Evolutionary conservation across 352 stramenopile genomes (phyloP).

Genomic region (Globisporangium camurandrum): DNA sequence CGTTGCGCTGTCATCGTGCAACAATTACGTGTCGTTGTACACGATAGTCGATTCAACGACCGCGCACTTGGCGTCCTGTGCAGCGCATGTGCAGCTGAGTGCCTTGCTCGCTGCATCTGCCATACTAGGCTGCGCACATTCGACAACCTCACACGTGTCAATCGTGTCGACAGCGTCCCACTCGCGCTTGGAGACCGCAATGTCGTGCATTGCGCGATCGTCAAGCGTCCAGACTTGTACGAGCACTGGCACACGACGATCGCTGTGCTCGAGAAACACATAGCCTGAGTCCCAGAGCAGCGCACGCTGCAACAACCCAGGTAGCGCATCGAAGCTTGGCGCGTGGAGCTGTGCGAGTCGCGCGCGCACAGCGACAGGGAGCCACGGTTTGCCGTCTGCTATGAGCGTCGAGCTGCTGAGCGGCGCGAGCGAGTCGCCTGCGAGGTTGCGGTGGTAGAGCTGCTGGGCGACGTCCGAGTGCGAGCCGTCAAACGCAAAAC

Average conservation of each 20-base stretch:
- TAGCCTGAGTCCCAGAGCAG: conserved; percentile 19
- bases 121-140: background rate
- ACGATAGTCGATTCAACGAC: background rate
- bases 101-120: background rate
- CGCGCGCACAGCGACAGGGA: conserved; percentile 9
- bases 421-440: background rate
- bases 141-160: background rate
- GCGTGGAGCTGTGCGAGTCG: conserved; percentile 5
- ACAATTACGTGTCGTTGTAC: background rate
- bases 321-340: conserved; percentile 10
- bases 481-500: conserved; percentile 10
- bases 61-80: background rate
- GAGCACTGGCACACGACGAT: conserved; percentile 1
- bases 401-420: background rate
- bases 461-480: conserved; percentile 22
- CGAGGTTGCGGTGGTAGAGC: conserved; percentile 14
- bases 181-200: conserved; percentile 6
- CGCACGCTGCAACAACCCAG: conserved; percentile 14
- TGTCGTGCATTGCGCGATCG: conserved; percentile 15
- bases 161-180: background rate
- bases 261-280: background rate
- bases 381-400: background rate
- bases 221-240: conserved; percentile 8
- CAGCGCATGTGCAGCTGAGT: background rate
- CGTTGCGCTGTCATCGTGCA: background rate